These are phyloP conservation scores for Scleroderma citrinum DNA, from an alignment of 768 basidiomycete species.

Conservation along the genomic window DNA sequence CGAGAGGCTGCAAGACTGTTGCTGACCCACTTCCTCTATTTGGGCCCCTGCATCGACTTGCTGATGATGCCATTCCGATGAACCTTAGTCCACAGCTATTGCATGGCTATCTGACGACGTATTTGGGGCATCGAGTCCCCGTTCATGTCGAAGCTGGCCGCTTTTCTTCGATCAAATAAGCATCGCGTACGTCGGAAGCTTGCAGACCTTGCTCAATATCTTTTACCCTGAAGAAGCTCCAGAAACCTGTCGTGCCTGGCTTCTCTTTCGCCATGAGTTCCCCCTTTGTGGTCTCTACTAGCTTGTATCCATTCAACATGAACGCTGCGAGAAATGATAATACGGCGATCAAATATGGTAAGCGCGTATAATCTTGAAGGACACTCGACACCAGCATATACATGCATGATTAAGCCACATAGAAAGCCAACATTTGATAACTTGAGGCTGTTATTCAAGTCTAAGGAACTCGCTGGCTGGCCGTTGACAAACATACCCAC, in stretches of 20 bases:
- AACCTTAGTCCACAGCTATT: too few species aligned
- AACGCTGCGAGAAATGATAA: slow-evolving; percentile 51
- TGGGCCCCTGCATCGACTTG: slow-evolving; percentile 23
- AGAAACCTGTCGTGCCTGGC: slow-evolving; percentile 14
- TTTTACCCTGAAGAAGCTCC: slow-evolving; percentile 1
- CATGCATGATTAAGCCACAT: slow-evolving; percentile 47
- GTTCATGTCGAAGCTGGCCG: too few species aligned
- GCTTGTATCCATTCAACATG: slow-evolving; percentile 48
- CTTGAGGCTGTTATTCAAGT: slow-evolving; percentile 12
- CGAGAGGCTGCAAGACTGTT: slow-evolving; percentile 35
- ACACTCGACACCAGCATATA: slow-evolving; percentile 35
- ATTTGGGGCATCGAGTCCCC: too few species aligned
- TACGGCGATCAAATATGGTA: slow-evolving; percentile 22
- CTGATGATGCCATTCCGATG: too few species aligned
- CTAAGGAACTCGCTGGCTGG: slow-evolving; percentile 20
- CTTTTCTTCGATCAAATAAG: too few species aligned
- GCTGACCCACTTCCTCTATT: slow-evolving; percentile 41
- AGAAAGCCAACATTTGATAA: slow-evolving; percentile 42
- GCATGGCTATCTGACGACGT: too few species aligned
- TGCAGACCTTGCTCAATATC: slow-evolving; percentile 10
- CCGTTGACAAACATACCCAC: slow-evolving; percentile 44
- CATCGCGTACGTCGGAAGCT: too few species aligned
- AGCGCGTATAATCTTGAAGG: slow-evolving; percentile 3
- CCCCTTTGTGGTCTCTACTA: slow-evolving; percentile 46
- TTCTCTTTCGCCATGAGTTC: slow-evolving; percentile 33